Conservation (phyloP, 2,329 filamentous ascomycete genomes). For the Fusarium domesticum region DNA sequence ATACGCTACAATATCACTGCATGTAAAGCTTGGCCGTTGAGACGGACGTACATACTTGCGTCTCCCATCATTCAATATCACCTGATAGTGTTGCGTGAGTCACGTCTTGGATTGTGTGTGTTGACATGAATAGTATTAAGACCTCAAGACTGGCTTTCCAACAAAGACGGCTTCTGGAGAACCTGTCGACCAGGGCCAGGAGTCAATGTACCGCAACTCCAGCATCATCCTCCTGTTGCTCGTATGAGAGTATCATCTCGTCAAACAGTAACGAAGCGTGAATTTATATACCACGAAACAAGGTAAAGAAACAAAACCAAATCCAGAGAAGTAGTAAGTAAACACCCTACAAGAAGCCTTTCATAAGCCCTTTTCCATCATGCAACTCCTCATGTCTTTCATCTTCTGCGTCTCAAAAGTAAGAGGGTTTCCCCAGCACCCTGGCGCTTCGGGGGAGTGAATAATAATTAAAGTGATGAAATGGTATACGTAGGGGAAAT, state of each 20-base stretch:
- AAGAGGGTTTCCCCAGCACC: constrained; percentile 12
- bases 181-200: constrained; percentile 6
- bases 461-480: constrained; percentile 23
- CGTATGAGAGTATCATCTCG: no score
- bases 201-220: constrained; percentile 10
- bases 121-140: no score
- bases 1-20: constrained; percentile 16
- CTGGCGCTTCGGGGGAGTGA: constrained; percentile 15
- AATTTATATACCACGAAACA: constrained; percentile 24
- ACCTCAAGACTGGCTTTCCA: constrained; percentile 8
- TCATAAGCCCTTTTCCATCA: constrained; percentile 18
- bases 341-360: constrained; percentile 8
- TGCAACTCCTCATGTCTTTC: constrained; percentile 9
- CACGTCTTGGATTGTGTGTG: no score
- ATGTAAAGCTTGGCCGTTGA: no score
- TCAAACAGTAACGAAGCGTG: constrained; percentile 8
- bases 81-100: no score
- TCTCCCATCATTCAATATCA: no score
- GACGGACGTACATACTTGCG: no score
- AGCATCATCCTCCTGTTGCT: constrained; percentile 6
- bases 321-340: constrained; percentile 10
- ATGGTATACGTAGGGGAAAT: constrained; percentile 12
- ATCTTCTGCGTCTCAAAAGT: constrained; percentile 9
- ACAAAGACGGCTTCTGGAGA: no score
- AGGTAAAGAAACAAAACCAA: constrained; percentile 8